Evolutionary conservation across 2,329 filamentous ascomycete genomes (phyloP).

Genomic region (Venturia effusa): DNA sequence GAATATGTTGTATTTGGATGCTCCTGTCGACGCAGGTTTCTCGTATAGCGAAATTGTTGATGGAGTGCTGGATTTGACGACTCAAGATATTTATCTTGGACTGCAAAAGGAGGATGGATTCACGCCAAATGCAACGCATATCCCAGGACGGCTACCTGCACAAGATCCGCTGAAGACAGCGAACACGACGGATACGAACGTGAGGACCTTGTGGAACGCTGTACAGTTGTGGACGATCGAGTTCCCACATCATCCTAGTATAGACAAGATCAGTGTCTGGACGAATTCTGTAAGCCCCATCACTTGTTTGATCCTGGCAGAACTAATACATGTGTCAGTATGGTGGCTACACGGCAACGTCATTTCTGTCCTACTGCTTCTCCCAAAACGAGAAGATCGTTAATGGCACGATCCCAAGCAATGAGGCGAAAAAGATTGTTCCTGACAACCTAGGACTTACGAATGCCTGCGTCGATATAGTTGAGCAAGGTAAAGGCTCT

Average conservation of each 20-base stretch:
- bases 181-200: slow-evolving; percentile 38
- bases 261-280: slow-evolving; percentile 17
- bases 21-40: slow-evolving; percentile 46
- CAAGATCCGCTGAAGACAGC: slow-evolving; percentile 14
- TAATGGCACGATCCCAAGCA: slow-evolving; percentile 26
- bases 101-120: too few species aligned
- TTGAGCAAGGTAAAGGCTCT: slow-evolving; percentile 37
- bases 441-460: slow-evolving; percentile 45
- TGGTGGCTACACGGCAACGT: slow-evolving; percentile 47
- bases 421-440: slow-evolving; percentile 17
- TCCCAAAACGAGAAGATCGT: slow-evolving; percentile 45
- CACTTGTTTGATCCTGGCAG: too few species aligned
- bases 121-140: too few species aligned
- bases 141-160: too few species aligned
- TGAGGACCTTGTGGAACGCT: slow-evolving; percentile 49
- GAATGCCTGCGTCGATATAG: slow-evolving; percentile 44
- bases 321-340: slow-evolving; percentile 23
- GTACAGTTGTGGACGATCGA: slow-evolving; percentile 48
- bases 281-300: slow-evolving; percentile 24
- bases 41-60: slow-evolving; percentile 35
- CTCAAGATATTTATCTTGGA: slow-evolving; percentile 22
- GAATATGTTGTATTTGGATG: slow-evolving; percentile 44
- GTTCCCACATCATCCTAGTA: slow-evolving; percentile 15
- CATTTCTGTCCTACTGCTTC: slow-evolving; percentile 44
- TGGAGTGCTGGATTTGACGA: slow-evolving; percentile 32